A percentile compares a stretch with the other conserved stretches of the same genome.
Conservation (phyloP, 148 eudicot species). For the Drosera capensis region DNA sequence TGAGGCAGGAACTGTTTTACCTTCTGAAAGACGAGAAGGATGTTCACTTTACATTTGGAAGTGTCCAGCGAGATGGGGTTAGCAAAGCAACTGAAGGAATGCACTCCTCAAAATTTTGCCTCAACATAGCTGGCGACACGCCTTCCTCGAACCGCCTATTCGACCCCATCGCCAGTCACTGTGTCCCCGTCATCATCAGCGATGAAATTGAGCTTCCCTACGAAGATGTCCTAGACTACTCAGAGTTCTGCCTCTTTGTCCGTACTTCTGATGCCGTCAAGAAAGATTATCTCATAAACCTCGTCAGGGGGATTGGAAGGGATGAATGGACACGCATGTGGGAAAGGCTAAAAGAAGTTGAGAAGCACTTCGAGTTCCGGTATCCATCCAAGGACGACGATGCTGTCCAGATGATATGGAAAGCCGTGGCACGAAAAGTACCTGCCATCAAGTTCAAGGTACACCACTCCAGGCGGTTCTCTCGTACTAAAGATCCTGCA, state of each 20-base stretch:
- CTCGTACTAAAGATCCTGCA: constrained; percentile 6
- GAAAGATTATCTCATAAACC: constrained; percentile 49
- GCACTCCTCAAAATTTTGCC: constrained; percentile 88
- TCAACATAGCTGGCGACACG: constrained; percentile 94
- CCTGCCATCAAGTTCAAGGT: constrained; percentile 40
- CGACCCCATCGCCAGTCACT: constrained; percentile 90
- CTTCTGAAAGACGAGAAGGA: constrained; percentile 66
- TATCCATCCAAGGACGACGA: constrained; percentile 68
- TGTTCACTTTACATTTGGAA: constrained; percentile 82
- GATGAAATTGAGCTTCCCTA: constrained; percentile 89
- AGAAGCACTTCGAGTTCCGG: constrained; percentile 48
- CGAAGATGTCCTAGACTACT: constrained; percentile 74
- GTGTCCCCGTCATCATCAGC: constrained; percentile 87
- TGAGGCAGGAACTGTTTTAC: constrained; percentile 74
- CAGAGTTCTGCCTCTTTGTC: constrained; percentile 70
- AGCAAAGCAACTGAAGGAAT: constrained; percentile 56
- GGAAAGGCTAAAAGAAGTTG: constrained; percentile 56
- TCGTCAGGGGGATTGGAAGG: constrained; percentile 45
- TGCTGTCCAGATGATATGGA: constrained; percentile 92
- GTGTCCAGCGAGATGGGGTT: constrained; percentile 53
- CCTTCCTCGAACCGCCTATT: constrained; percentile 94
- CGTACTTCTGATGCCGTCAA: constrained; percentile 63
- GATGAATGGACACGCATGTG: constrained; percentile 92
- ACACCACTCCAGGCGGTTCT: constrained; percentile 35
- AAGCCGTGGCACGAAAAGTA: constrained; percentile 53